phyloP scores from a whole-genome alignment of 805 yeast genomes.

The Candida tibetensis region DNA sequence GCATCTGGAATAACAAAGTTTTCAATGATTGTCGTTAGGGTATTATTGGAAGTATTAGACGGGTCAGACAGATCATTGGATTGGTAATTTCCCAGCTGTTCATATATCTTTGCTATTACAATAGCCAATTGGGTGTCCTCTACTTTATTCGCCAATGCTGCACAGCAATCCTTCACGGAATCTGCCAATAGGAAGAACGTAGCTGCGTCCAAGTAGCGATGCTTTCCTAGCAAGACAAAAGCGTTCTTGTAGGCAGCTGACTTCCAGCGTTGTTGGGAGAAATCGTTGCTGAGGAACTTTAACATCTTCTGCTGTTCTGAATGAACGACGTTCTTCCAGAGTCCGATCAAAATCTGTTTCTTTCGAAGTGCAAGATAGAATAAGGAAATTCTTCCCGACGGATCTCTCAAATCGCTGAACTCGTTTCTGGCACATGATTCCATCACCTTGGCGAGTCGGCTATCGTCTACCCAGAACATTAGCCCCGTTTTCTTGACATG shows the following conservation, averaged over 20 bases:
- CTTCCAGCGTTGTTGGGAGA: slow-evolving; percentile 71
- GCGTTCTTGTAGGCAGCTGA: slow-evolving; percentile 92
- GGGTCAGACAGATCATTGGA: slow-evolving; percentile 2
- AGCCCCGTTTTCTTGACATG: slow-evolving; percentile 59
- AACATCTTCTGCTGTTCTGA: slow-evolving; percentile 82
- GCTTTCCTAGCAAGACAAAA: slow-evolving; percentile 83
- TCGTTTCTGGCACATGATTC: slow-evolving; percentile 74
- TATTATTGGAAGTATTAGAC: slow-evolving; percentile 13
- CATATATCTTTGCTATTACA: slow-evolving; percentile 74
- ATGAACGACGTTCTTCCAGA: slow-evolving; percentile 81
- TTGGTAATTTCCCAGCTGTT: too few species aligned
- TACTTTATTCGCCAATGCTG: slow-evolving; percentile 65
- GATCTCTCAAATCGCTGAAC: slow-evolving; percentile 64
- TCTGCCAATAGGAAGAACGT: slow-evolving; percentile 80
- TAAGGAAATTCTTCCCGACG: slow-evolving; percentile 63
- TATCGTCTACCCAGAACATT: slow-evolving; percentile 60
- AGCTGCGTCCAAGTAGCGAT: slow-evolving; percentile 83
- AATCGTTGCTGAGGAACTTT: slow-evolving; percentile 74
- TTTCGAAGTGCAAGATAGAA: slow-evolving; percentile 76
- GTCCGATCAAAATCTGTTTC: slow-evolving; percentile 69
- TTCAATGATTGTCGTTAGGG: slow-evolving; percentile 45
- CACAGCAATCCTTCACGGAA: slow-evolving; percentile 71
- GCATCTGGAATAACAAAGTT: slow-evolving; percentile 55
- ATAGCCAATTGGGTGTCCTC: slow-evolving; percentile 72
- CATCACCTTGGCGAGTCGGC: slow-evolving; percentile 36